Conservation (phyloP, 768 basidiomycete genomes). For the Suillus luteus region DNA sequence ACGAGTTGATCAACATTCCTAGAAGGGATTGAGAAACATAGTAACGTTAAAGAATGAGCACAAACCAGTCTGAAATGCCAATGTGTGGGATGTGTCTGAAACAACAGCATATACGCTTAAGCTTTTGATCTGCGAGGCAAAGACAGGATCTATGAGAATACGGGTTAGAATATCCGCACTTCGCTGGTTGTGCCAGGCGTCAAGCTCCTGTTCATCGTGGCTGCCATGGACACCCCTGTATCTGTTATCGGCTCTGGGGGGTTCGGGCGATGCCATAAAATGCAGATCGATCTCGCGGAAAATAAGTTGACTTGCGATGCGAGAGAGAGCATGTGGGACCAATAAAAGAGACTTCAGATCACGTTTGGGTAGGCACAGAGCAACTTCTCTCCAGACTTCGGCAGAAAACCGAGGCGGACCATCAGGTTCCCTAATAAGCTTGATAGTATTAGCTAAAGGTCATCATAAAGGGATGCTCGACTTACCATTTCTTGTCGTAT, state of each 20-base stretch:
- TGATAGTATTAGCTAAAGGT: constrained; percentile 7
- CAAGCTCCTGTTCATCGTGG: constrained; percentile 36
- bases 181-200: constrained; percentile 53
- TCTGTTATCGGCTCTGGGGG: constrained; percentile 16
- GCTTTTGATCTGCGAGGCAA: constrained; percentile 58
- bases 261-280: constrained; percentile 45
- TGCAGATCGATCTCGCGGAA: constrained; percentile 67
- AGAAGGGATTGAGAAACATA: not conserved
- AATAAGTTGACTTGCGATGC: constrained; percentile 62
- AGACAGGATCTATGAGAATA: constrained; percentile 59
- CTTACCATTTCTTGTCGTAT: constrained; percentile 59
- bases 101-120: constrained; percentile 59
- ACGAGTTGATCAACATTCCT: constrained; percentile 72
- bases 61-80: constrained; percentile 67
- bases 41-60: not conserved
- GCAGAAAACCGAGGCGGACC: constrained; percentile 51
- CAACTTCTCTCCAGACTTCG: constrained; percentile 76
- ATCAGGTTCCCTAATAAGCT: constrained; percentile 39
- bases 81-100: constrained; percentile 47
- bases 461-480: constrained; percentile 11
- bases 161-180: constrained; percentile 72
- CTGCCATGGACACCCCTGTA: constrained; percentile 8
- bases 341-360: constrained; percentile 67
- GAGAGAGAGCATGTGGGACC: constrained; percentile 66
- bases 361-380: constrained; percentile 56